Percentiles rank a stretch among this genome's conserved stretches.
phyloP scores from a whole-genome alignment of 768 basidiomycete genomes.

The Pulveroboletus ravenelii region DNA sequence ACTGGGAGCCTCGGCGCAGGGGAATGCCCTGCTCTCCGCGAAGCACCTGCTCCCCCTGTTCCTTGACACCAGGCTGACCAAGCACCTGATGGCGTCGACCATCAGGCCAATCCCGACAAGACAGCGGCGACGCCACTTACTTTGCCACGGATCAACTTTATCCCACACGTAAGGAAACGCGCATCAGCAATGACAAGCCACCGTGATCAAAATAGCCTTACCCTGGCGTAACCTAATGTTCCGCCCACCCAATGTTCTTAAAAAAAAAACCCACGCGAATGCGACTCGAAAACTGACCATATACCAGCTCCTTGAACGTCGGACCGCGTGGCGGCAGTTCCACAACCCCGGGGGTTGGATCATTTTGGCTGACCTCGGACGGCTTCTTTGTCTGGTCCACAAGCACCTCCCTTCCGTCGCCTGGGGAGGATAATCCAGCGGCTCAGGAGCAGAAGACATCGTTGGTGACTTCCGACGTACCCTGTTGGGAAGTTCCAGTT shows the following conservation, averaged over 20 bases:
- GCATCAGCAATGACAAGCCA: slow-evolving; percentile 1
- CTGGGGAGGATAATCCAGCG: slow-evolving; percentile 18
- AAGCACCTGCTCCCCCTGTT: slow-evolving; percentile 51
- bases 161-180: neutral
- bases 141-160: slow-evolving; percentile 29
- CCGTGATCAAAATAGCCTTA: slow-evolving; percentile 7
- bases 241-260: neutral
- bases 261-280: neutral
- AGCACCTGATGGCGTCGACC: slow-evolving; percentile 15
- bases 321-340: slow-evolving; percentile 27
- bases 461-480: slow-evolving; percentile 22
- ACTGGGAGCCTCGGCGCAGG: slow-evolving; percentile 20
- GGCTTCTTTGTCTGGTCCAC: slow-evolving; percentile 25
- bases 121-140: slow-evolving; percentile 14
- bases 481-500: slow-evolving; percentile 35
- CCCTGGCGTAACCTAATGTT: slow-evolving; percentile 29
- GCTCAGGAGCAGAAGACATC: neutral
- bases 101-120: slow-evolving; percentile 1
- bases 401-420: slow-evolving; percentile 33
- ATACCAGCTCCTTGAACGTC: slow-evolving; percentile 57
- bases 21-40: slow-evolving; percentile 42
- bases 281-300: slow-evolving; percentile 37
- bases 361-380: slow-evolving; percentile 24
- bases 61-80: slow-evolving; percentile 40
- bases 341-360: slow-evolving; percentile 23